phyloP scores from a whole-genome alignment of 2,329 filamentous ascomycete species.

The Fusarium foetens region DNA sequence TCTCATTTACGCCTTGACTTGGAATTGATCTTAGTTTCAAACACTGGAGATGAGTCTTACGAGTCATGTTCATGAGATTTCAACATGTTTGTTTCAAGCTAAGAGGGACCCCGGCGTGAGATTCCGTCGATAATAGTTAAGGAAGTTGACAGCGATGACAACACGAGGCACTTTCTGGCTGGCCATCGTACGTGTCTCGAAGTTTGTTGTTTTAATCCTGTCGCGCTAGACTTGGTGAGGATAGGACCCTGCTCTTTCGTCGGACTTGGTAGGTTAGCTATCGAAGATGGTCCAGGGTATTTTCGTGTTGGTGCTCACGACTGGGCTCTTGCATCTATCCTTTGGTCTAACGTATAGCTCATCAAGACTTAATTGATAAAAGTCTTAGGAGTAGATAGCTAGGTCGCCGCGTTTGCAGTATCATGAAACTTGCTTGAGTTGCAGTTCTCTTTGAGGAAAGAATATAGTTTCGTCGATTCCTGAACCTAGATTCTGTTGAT shows the following conservation, averaged over 20 bases:
- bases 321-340: too few species aligned
- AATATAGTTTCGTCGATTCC: too few species aligned
- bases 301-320: background rate
- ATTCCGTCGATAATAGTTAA: fast-evolving
- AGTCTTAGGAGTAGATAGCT: fast-evolving
- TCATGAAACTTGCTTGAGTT: background rate
- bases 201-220: background rate
- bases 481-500: fast-evolving
- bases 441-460: too few species aligned
- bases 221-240: background rate
- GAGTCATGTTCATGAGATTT: background rate
- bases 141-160: background rate
- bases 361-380: fast-evolving
- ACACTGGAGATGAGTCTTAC: fast-evolving
- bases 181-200: background rate
- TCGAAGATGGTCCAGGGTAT: background rate
- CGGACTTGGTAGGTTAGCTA: background rate
- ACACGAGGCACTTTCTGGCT: background rate
- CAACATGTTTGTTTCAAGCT: fast-evolving
- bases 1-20: background rate
- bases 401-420: fast-evolving
- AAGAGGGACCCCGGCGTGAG: fast-evolving
- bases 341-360: fast-evolving
- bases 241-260: background rate
- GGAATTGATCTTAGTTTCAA: background rate